phyloP scores from a whole-genome alignment of 352 stramenopile species.

The Pythium apleroticum region DNA sequence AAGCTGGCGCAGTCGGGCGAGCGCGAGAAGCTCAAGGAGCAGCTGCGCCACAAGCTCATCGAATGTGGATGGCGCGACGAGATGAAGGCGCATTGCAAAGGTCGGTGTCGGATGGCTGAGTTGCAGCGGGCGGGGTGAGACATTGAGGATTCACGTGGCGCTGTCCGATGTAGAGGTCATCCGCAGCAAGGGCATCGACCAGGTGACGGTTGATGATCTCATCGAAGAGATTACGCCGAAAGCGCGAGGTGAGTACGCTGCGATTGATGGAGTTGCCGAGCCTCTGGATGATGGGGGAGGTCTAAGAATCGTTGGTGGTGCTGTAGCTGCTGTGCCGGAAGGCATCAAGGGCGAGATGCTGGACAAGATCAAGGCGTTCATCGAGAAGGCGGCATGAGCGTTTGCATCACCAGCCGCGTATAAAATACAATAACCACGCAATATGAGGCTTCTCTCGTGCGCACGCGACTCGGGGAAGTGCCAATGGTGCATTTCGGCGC shows the following conservation, averaged over 20 bases:
- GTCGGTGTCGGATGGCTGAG: constrained; percentile 27
- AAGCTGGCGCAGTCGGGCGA: constrained; percentile 28
- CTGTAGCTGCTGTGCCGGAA: constrained; percentile 80
- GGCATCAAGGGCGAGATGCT: constrained; percentile 90
- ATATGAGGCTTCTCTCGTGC: background rate
- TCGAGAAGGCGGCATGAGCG: constrained; percentile 65
- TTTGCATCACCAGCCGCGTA: background rate
- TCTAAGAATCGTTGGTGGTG: too few species aligned
- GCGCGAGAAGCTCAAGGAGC: constrained; percentile 26
- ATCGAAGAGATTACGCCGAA: constrained; percentile 91
- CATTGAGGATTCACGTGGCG: background rate
- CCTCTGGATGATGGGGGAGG: background rate
- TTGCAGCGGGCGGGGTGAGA: background rate
- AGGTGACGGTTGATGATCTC: constrained; percentile 94
- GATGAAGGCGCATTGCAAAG: constrained; percentile 90
- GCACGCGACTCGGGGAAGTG: too few species aligned
- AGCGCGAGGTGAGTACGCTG: constrained; percentile 53
- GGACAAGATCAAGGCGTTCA: constrained; percentile 90
- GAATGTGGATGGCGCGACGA: constrained; percentile 93
- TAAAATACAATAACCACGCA: background rate
- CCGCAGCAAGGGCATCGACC: constrained; percentile 91
- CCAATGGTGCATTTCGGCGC: background rate
- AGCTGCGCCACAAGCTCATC: constrained; percentile 27
- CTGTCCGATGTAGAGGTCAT: constrained; percentile 81
- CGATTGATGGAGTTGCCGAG: background rate